Conservation (phyloP, 2,329 filamentous ascomycete species). For the Verticillium nonalfalfae region DNA sequence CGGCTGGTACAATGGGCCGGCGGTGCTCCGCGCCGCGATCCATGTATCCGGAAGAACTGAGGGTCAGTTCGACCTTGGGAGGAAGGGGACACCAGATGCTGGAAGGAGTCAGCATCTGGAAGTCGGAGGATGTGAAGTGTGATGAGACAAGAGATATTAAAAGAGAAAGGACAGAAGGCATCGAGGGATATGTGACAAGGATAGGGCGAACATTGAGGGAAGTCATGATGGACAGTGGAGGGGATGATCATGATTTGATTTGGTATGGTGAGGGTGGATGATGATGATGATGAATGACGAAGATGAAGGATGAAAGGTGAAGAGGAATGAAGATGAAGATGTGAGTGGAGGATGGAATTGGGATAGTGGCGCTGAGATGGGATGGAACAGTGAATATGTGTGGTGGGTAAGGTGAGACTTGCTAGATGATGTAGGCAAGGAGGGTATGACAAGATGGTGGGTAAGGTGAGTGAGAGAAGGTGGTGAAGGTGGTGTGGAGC, state of each 20-base stretch:
- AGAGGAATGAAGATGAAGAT: not conserved
- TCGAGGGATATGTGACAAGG: not conserved
- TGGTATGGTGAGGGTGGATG: not conserved
- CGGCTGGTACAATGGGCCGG: not conserved
- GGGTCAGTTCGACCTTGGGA: not conserved
- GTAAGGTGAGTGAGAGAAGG: not conserved
- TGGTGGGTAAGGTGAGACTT: not conserved
- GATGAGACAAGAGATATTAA: not conserved
- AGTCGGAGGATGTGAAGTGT: not conserved
- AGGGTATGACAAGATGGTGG: not conserved
- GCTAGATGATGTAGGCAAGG: not conserved
- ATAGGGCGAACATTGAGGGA: not conserved
- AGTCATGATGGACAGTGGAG: not conserved
- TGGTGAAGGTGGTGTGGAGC: not conserved
- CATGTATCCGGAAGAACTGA: not conserved
- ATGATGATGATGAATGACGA: not conserved
- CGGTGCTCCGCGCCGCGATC: not conserved
- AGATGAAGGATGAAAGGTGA: not conserved
- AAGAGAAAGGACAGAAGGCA: not conserved
- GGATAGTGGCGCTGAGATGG: not conserved
- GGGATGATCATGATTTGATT: not conserved
- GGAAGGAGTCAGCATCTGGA: not conserved
- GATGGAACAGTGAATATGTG: not conserved
- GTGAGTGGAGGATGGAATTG: not conserved
- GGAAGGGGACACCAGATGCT: not conserved